Base-by-base conservation (phyloP, 257 asterid genomes). In the Echites panduratus region DNA sequence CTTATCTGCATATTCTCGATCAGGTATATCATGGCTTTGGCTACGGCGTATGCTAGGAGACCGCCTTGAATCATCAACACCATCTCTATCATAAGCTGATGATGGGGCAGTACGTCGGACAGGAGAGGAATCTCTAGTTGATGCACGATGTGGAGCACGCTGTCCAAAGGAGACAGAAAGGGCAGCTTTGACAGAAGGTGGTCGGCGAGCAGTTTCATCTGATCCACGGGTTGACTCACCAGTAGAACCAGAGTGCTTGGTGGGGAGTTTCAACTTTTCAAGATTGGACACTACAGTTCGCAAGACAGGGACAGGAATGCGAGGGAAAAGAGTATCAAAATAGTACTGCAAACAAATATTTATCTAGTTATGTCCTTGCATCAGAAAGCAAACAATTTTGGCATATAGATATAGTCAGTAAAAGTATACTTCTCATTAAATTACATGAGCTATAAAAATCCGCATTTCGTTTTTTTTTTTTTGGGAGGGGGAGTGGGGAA, bases 141-240 rank as follows among this genome's bases (percentile, higher is more conserved):
- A 90, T 72, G 98, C 93, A 76, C 99, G 99, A 77, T 95, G 99
- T 64, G 98, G 99, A 73, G 98, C 98, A 9, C 98, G 96, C 79
- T 90, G 99, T 74, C 99, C 97, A 75, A 95, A 95, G n/a, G 99
- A 95, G 72, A 92, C 99, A 9, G 99, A 95, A 29, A 95, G 98
- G 68, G 99, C 78, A 50, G 99, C 99, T 83, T 95, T 95, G 67
- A 95, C 99, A 9, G 99, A 92, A 72, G 99, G 99, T 32, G 99
- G 99, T 67, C 98, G 88, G 64, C 99, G 84, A 29, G 98, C 91
- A 66, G 97, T 87, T 85, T 91, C 99, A 68, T 92, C 98, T 4
- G 96, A 85, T 53, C 97, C 97, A n/a, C 96, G 98, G 59, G 92
- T 95, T 32, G 87, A 70, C 77, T 91, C 97, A 40, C 99, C 99